Conservation (phyloP, 805 yeast genomes). For the Candida ficus region DNA sequence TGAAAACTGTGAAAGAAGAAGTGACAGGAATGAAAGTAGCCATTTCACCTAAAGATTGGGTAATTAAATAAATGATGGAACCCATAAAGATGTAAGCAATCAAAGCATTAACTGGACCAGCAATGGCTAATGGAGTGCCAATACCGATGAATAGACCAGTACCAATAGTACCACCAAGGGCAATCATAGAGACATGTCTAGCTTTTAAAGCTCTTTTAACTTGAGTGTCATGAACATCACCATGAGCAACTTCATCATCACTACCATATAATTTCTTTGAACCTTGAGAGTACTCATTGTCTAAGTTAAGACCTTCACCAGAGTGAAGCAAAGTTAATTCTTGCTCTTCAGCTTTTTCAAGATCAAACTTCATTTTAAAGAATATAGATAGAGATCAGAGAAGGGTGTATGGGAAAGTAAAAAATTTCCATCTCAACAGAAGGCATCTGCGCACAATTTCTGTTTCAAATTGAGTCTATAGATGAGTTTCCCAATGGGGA, state of each 20-base stretch:
- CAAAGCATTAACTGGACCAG: conserved; percentile 68
- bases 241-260: background rate
- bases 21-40: conserved; percentile 71
- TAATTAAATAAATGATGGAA: conserved; percentile 55
- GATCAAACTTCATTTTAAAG: too few species aligned
- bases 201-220: conserved; percentile 59
- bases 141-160: conserved; percentile 72
- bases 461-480: too few species aligned
- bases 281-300: background rate
- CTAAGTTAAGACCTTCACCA: background rate
- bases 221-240: conserved; percentile 31
- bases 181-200: conserved; percentile 71
- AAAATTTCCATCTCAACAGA: too few species aligned
- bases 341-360: background rate
- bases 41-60: conserved; percentile 77
- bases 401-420: too few species aligned
- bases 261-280: background rate
- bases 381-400: too few species aligned
- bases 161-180: conserved; percentile 77
- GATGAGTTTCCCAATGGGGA: too few species aligned
- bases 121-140: conserved; percentile 43
- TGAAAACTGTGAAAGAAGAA: conserved; percentile 63
- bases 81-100: conserved; percentile 67
- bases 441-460: too few species aligned
- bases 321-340: background rate